Base-by-base conservation (phyloP, 306 rosid species). In the Inga leiocalycina region DNA sequence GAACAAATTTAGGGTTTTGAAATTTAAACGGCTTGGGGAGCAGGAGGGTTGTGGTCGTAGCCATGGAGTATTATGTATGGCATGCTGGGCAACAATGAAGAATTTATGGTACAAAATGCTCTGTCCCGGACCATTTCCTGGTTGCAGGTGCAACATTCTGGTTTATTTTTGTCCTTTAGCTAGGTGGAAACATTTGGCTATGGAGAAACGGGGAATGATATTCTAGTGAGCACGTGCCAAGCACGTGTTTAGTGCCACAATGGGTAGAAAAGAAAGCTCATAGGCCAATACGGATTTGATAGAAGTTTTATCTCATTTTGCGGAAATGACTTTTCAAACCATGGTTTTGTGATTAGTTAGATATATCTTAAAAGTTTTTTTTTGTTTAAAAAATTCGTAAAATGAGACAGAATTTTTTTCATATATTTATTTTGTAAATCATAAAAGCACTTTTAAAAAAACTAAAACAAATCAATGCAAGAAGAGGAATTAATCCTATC, bases 41-140 rank as follows among this genome's bases (percentile, higher is more conserved):
- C 43, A 87, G 45, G 32, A 83, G 83, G 61, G 68, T 54, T 27
- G 86, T 67, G 34, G 71, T 15, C 7, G 72, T 3, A 66, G 97
- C 91, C 98, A 90, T 93, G 67, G 69, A 0, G 41, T 14, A 7
- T 37, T 27, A 64, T 43, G 77, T 81, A 41, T 54, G 22, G 10
- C 22, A 54, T 54, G 2, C 4, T 49, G 56, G 17, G 56, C 17
- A 52, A 52, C 10, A 52, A 22, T n/a, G 64, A 56, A 16, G 30
- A 56, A 19, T 8, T 56, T 56, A 56, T n/a, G 80, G 68, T 46
- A 12, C 6, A 8, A 39, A 8, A 2, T 27, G 44, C 48, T 6
- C n/a, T 44, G 78, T 41, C 7, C 22, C 22, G 41, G 5, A 65
- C 41, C 45, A 66, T 57, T 68, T n/a, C 87, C 74, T 82, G 81